phyloP scores from a whole-genome alignment of 2,329 filamentous ascomycete genomes.

The Aspergillus costaricaensis region DNA sequence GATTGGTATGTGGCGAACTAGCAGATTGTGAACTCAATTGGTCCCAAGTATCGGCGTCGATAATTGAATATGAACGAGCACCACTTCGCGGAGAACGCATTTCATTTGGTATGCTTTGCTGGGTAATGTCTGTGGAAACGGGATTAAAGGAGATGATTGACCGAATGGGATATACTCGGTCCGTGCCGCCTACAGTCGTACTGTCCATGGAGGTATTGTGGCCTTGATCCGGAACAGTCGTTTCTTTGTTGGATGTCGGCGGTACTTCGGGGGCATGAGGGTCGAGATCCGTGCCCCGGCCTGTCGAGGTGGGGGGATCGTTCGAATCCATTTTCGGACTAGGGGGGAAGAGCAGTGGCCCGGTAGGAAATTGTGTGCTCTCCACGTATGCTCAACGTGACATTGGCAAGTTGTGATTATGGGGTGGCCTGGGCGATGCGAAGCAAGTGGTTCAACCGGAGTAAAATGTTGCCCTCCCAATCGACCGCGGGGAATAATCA shows the following conservation, averaged over 20 bases:
- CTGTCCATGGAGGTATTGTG: not conserved
- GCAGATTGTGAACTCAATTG: slow-evolving; percentile 21
- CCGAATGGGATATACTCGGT: slow-evolving; percentile 78
- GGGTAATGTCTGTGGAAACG: slow-evolving; percentile 39
- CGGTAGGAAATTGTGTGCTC: not conserved
- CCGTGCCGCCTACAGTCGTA: slow-evolving; percentile 34
- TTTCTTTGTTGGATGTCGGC: not conserved
- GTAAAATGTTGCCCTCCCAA: not conserved
- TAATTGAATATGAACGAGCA: slow-evolving; percentile 31
- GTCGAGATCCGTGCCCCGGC: not conserved
- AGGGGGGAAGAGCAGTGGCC: not conserved
- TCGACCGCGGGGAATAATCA: not conserved
- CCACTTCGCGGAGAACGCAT: slow-evolving; percentile 26
- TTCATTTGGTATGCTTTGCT: slow-evolving; percentile 13
- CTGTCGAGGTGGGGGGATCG: not conserved
- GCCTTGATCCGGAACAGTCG: not conserved
- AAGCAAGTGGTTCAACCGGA: not conserved
- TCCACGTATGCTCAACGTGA: not conserved
- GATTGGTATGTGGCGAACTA: slow-evolving; percentile 1
- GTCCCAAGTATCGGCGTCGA: slow-evolving; percentile 30
- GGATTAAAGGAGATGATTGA: slow-evolving; percentile 75
- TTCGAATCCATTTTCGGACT: slow-evolving; percentile 2
- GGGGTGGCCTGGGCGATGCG: not conserved
- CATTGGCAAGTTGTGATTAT: not conserved
- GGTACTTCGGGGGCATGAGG: not conserved